phyloP scores from a whole-genome alignment of 768 basidiomycete species.

The Termitomyces sp. region DNA sequence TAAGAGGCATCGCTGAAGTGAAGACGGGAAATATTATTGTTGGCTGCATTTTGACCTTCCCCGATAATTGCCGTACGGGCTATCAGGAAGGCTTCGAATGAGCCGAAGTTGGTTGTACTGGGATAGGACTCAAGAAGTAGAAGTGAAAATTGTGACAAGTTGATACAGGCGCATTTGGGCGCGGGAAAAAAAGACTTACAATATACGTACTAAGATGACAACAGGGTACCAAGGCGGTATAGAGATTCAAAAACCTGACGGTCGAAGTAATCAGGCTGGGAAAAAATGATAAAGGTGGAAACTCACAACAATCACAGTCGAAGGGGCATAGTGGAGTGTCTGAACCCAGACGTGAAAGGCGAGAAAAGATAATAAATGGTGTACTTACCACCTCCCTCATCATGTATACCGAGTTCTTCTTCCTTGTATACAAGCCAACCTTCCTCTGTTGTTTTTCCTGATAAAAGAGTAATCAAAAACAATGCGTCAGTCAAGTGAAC shows the following conservation, averaged over 20 bases:
- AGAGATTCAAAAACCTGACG: slow-evolving; percentile 19
- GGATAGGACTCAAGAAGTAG: slow-evolving; percentile 18
- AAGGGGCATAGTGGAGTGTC: slow-evolving; percentile 85
- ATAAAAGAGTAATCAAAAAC: background rate
- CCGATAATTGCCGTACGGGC: slow-evolving; percentile 34
- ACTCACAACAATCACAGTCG: slow-evolving; percentile 84
- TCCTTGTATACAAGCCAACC: slow-evolving; percentile 79
- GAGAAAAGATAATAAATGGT: slow-evolving; percentile 4
- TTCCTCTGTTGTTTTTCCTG: slow-evolving; percentile 76
- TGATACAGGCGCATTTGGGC: background rate
- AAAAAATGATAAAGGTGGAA: background rate
- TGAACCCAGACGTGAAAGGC: slow-evolving; percentile 29
- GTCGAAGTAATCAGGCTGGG: background rate
- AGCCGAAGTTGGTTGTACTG: slow-evolving; percentile 26
- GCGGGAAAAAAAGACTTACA: too few relatives aligned
- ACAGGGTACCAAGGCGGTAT: background rate
- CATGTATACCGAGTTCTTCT: slow-evolving; percentile 69
- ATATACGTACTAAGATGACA: background rate
- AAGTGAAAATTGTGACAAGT: background rate
- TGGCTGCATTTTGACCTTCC: slow-evolving; percentile 63
- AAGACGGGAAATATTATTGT: slow-evolving; percentile 25
- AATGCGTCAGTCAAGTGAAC: background rate
- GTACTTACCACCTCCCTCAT: slow-evolving; percentile 65
- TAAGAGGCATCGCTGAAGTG: slow-evolving; percentile 2
- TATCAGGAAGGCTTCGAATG: slow-evolving; percentile 52